Percentiles rank a stretch among this genome's conserved stretches.
These are phyloP conservation scores for Amanita fuliginea DNA, from an alignment of 768 basidiomycete species.

Conservation along the genomic window DNA sequence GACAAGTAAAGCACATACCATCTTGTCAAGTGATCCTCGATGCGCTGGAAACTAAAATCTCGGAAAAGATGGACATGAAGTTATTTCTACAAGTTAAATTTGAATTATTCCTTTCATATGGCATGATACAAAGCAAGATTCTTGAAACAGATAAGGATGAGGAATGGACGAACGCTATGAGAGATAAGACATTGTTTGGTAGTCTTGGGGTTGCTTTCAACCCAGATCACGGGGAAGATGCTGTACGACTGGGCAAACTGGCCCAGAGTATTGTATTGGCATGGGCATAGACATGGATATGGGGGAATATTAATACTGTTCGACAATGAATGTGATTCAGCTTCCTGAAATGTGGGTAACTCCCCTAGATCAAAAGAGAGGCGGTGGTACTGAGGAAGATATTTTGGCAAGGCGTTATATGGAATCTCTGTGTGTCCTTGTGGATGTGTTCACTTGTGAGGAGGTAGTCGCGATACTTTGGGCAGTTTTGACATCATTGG, in stretches of 20 bases:
- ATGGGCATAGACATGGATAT: neutral
- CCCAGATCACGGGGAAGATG: slow-evolving; percentile 7
- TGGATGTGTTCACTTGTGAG: too few relatives aligned
- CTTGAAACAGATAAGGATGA: slow-evolving; percentile 18
- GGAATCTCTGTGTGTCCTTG: too few relatives aligned
- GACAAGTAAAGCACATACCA: neutral
- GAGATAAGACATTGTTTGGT: slow-evolving; percentile 14
- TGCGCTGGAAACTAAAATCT: neutral
- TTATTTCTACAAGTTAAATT: slow-evolving; percentile 22
- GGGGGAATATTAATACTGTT: slow-evolving; percentile 4
- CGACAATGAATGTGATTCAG: too few relatives aligned
- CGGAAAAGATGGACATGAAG: neutral
- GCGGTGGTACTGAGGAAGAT: too few relatives aligned
- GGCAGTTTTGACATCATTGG: too few relatives aligned
- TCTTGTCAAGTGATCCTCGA: neutral
- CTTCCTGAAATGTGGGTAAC: too few relatives aligned
- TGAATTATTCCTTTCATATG: slow-evolving; percentile 26
- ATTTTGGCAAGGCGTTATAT: too few relatives aligned
- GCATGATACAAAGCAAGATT: slow-evolving; percentile 19
- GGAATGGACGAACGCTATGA: slow-evolving; percentile 21
- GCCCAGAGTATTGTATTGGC: slow-evolving; percentile 3
- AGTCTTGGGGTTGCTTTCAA: slow-evolving; percentile 13
- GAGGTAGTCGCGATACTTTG: too few relatives aligned
- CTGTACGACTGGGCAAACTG: slow-evolving; percentile 4
- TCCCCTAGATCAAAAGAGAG: too few relatives aligned